phyloP scores from a whole-genome alignment of 371 early-diverging fungal species.

The Rhizomucor miehei region DNA sequence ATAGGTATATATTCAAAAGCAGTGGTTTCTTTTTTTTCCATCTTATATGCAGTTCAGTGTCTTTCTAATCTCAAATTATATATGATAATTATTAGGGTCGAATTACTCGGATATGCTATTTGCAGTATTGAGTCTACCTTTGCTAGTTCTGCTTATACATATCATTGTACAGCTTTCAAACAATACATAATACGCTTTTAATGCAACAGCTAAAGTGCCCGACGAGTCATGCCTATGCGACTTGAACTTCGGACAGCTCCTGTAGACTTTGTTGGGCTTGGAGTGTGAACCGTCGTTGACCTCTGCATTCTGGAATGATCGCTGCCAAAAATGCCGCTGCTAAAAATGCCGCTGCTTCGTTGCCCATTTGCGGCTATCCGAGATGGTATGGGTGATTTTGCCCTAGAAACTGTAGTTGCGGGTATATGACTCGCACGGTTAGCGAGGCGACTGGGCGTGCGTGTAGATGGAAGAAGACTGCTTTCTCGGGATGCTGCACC shows the following conservation, averaged over 20 bases:
- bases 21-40: no score
- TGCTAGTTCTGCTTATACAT: slow-evolving; percentile 23
- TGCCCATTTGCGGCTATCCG: background rate
- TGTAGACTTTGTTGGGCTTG: background rate
- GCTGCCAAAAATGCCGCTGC: slow-evolving; percentile 6
- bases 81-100: slow-evolving; percentile 1
- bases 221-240: slow-evolving; percentile 11
- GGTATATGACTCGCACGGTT: slow-evolving; percentile 17
- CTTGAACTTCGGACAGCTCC: slow-evolving; percentile 10
- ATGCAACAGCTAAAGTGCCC: no score
- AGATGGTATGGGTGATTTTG: slow-evolving; percentile 7
- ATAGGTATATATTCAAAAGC: no score
- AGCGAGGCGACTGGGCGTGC: slow-evolving; percentile 5
- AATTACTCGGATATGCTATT: slow-evolving; percentile 7
- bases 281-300: no score
- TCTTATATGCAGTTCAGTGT: no score
- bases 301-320: no score
- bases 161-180: slow-evolving; percentile 11
- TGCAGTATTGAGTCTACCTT: slow-evolving; percentile 14
- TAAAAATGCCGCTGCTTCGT: background rate
- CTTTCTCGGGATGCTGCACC: background rate
- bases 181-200: background rate
- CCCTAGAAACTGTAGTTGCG: slow-evolving; percentile 7
- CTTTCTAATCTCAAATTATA: background rate
- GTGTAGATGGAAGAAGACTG: slow-evolving; percentile 1